phyloP scores from a whole-genome alignment of 1,284 basidiomycete species.

The Leucoagaricus sp. region DNA sequence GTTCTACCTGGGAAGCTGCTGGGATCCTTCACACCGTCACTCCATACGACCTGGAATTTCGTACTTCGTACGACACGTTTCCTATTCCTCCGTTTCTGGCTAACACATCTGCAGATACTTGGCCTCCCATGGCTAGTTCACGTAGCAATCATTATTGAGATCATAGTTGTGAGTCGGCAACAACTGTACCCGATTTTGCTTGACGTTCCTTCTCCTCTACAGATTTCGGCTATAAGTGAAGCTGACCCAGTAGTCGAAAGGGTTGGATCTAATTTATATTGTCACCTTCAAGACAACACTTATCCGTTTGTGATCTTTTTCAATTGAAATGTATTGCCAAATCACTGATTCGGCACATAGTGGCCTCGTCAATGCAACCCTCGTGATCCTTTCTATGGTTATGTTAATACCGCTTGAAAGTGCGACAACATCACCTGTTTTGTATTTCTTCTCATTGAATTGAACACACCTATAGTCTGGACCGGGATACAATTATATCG shows the following conservation, averaged over 20 bases:
- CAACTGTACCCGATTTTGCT: not conserved
- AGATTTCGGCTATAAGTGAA: conserved; percentile 4
- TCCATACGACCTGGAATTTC: not conserved
- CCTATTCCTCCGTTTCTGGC: too few relatives aligned
- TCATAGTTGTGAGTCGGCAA: conserved; percentile 4
- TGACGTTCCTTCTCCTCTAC: too few relatives aligned
- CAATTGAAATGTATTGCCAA: not conserved
- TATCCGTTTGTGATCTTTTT: not conserved
- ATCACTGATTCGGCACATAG: not conserved
- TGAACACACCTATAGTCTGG: conserved; percentile 9
- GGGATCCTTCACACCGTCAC: conserved; percentile 5
- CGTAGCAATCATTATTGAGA: conserved; percentile 2
- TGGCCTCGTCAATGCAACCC: not conserved
- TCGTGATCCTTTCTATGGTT: conserved; percentile 10
- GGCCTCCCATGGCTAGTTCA: conserved; percentile 9
- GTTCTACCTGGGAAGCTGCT: conserved; percentile 7
- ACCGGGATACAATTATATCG: conserved; percentile 11
- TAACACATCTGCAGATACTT: not conserved
- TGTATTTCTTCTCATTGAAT: not conserved
- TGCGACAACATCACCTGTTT: not conserved
- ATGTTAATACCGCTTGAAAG: conserved; percentile 10
- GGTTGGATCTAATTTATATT: conserved; percentile 5
- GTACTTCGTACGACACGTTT: not conserved
- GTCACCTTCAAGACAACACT: conserved; percentile 8
- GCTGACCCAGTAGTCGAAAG: conserved; percentile 4